phyloP scores from a whole-genome alignment of 208 protist genomes.

The Balamuthia mandrillaris region DNA sequence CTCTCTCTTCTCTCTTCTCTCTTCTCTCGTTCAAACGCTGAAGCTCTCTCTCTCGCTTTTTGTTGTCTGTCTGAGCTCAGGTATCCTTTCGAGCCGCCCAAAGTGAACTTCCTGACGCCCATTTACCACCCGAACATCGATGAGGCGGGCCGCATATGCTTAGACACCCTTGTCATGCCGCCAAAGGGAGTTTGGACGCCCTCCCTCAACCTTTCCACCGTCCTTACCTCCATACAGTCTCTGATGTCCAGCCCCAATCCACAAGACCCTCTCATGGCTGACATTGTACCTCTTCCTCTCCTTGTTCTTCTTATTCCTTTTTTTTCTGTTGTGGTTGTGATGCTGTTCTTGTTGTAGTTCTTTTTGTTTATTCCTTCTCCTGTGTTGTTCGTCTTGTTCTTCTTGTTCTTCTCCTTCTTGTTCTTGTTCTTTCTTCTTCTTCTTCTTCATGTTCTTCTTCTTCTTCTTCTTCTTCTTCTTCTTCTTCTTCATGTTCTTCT shows the following conservation, averaged over 20 bases:
- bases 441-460: too few species aligned
- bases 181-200: slow-evolving; percentile 65
- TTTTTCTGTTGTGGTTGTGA: background rate
- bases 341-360: background rate
- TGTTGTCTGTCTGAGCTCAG: too few species aligned
- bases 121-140: slow-evolving; percentile 87
- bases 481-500: background rate
- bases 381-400: background rate
- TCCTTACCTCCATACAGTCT: slow-evolving; percentile 54
- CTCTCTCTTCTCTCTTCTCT: background rate
- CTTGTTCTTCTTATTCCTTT: background rate
- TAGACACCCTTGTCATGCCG: slow-evolving; percentile 73
- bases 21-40: too few species aligned
- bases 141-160: slow-evolving; percentile 73
- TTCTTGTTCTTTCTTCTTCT: too few species aligned
- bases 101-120: slow-evolving; percentile 71
- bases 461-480: slow-evolving; percentile 23
- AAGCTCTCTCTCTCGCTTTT: too few species aligned
- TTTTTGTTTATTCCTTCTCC: background rate
- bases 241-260: slow-evolving; percentile 67
- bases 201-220: slow-evolving; percentile 50
- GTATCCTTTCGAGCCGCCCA: slow-evolving; percentile 79
- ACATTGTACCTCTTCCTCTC: slow-evolving; percentile 47
- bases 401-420: background rate
- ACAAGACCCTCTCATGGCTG: slow-evolving; percentile 61